A percentile compares a stretch with the other conserved stretches of the same genome.
phyloP scores from a whole-genome alignment of 2,329 filamentous ascomycete species.

The Diaporthe capsici region DNA sequence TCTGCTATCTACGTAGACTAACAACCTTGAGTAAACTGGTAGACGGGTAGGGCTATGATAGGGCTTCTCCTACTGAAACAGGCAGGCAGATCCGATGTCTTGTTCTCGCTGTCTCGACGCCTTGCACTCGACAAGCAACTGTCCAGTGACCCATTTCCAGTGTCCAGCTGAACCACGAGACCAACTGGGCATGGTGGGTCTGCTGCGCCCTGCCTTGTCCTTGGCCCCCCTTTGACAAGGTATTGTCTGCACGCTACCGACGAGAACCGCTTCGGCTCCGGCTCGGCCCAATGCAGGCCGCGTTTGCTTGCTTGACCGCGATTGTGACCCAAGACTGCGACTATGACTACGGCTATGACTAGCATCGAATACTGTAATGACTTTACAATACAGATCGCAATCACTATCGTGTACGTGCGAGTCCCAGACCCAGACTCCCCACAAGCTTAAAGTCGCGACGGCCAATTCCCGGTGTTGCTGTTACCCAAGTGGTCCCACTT shows the following conservation, averaged over 20 bases:
- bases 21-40: background rate
- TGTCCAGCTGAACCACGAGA: background rate
- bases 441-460: conserved; percentile 37
- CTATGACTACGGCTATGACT: background rate
- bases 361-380: background rate
- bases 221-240: too few species aligned
- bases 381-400: background rate
- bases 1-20: background rate
- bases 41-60: background rate
- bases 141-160: background rate
- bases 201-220: conserved; percentile 5
- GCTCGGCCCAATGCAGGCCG: conserved; percentile 30
- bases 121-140: background rate
- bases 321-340: background rate
- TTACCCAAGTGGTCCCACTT: conserved; percentile 39
- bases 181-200: background rate
- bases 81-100: background rate
- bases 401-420: background rate
- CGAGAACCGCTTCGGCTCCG: conserved; percentile 23
- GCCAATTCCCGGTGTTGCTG: conserved; percentile 35
- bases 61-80: background rate
- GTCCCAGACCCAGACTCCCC: conserved; percentile 16
- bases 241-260: background rate
- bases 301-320: background rate
- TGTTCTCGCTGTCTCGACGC: background rate